phyloP scores from a whole-genome alignment of 306 rosid genomes.

The Prunus dulcis region DNA sequence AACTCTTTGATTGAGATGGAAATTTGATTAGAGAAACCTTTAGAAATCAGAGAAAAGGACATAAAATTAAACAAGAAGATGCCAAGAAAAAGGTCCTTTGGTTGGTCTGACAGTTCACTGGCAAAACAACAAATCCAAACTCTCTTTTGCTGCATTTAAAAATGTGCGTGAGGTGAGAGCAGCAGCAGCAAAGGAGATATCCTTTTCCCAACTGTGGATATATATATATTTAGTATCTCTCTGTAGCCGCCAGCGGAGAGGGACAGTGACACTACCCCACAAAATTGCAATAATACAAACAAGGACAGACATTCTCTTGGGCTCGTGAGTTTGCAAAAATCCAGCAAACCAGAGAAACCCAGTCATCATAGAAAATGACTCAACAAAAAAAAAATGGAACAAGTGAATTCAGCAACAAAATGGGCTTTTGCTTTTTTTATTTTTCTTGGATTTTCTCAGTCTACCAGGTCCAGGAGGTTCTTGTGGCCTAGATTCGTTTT shows the following conservation, averaged over 20 bases:
- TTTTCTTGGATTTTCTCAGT: neutral
- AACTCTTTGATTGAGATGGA: neutral
- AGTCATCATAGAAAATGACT: no score
- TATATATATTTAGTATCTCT: neutral
- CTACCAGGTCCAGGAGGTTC: neutral
- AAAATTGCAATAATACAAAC: neutral
- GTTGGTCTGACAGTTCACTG: neutral
- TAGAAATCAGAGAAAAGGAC: constrained; percentile 8
- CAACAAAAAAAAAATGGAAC: neutral
- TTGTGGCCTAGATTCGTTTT: neutral
- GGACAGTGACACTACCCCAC: constrained; percentile 16
- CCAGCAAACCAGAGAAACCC: neutral
- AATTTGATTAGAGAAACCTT: constrained; percentile 13
- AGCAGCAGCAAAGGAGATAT: neutral
- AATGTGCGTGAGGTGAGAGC: neutral
- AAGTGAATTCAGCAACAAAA: constrained; percentile 20
- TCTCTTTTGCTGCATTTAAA: constrained; percentile 3
- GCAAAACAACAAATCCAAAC: constrained; percentile 5
- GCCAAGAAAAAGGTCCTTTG: constrained; percentile 3
- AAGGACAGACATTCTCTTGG: constrained; percentile 13
- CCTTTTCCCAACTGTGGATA: constrained; percentile 19
- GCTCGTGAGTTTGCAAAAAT: constrained; percentile 3
- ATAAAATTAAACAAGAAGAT: constrained; percentile 8
- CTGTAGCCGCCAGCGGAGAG: constrained; percentile 21
- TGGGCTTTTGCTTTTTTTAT: constrained; percentile 19